Percentiles rank a stretch among this genome's conserved stretches.
phyloP scores from a whole-genome alignment of 2,329 filamentous ascomycete species.

The Aureobasidium sp. region DNA sequence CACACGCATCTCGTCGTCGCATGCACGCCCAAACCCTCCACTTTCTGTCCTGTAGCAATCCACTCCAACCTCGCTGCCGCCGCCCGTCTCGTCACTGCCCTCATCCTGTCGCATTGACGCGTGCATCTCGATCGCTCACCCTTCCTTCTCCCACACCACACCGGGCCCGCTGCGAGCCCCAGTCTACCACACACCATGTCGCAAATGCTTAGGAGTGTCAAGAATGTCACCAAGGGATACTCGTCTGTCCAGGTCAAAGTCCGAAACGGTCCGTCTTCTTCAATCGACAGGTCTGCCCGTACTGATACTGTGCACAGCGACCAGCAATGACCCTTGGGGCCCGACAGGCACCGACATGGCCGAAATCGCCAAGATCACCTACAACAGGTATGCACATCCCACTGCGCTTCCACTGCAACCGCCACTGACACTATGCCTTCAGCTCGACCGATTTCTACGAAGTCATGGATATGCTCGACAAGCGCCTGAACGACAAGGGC shows the following conservation, averaged over 20 bases:
- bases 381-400: constrained; percentile 67
- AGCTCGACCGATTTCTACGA: constrained; percentile 97
- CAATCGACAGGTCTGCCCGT: constrained; percentile 14
- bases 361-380: constrained; percentile 96
- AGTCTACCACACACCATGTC: constrained; percentile 56
- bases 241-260: constrained; percentile 96
- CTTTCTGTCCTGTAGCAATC: not conserved
- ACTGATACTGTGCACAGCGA: constrained; percentile 52
- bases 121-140: not conserved
- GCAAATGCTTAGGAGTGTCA: constrained; percentile 92
- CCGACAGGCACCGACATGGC: constrained; percentile 97
- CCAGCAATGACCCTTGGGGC: constrained; percentile 98
- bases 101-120: not conserved
- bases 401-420: not conserved
- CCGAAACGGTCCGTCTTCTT: constrained; percentile 68
- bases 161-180: not conserved
- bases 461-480: constrained; percentile 99
- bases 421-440: constrained; percentile 12
- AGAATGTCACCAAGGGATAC: constrained; percentile 99
- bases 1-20: not conserved
- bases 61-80: not conserved
- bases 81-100: not conserved
- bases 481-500: constrained; percentile 95
- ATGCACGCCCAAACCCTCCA: not conserved
- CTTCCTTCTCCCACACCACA: not conserved